These are phyloP conservation scores for Boechera divaricarpa DNA, from an alignment of 345 rosid species.

Conservation along the genomic window DNA sequence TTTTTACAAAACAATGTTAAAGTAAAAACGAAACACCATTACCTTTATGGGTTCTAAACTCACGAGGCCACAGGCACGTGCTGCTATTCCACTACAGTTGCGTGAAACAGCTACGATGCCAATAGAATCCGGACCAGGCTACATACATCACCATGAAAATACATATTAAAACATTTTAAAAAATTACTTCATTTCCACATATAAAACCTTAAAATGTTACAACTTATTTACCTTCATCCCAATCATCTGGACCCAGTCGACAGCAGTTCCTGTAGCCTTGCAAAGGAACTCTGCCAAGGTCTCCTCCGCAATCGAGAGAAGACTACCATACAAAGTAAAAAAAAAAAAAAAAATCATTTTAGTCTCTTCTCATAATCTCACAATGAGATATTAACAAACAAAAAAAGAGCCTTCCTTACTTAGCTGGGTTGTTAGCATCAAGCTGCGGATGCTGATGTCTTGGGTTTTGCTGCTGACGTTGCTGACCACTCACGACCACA, in stretches of 20 bases:
- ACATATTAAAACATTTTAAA: neutral
- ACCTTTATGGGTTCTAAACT: slow-evolving; percentile 99
- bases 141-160: slow-evolving; percentile 21
- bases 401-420: slow-evolving; percentile 51
- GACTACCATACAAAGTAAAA: slow-evolving; percentile 47
- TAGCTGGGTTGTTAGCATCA: slow-evolving; percentile 99
- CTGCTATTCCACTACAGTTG: slow-evolving; percentile 97
- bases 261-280: slow-evolving; percentile 99
- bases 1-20: neutral
- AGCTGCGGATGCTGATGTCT: slow-evolving; percentile 84
- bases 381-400: neutral
- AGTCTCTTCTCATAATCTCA: neutral
- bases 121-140: slow-evolving; percentile 99
- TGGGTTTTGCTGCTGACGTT: slow-evolving; percentile 96
- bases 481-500: slow-evolving; percentile 98
- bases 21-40: neutral
- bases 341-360: neutral
- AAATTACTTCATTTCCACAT: neutral
- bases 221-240: slow-evolving; percentile 89
- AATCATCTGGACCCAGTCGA: slow-evolving; percentile 99
- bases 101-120: slow-evolving; percentile 99
- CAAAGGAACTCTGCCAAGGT: slow-evolving; percentile 65
- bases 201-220: neutral
- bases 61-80: slow-evolving; percentile 99
- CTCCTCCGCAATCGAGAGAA: slow-evolving; percentile 93